These are phyloP conservation scores for Syncephalastrum sp. DNA, from an alignment of 371 early-diverging fungal genomes.

Conservation along the genomic window DNA sequence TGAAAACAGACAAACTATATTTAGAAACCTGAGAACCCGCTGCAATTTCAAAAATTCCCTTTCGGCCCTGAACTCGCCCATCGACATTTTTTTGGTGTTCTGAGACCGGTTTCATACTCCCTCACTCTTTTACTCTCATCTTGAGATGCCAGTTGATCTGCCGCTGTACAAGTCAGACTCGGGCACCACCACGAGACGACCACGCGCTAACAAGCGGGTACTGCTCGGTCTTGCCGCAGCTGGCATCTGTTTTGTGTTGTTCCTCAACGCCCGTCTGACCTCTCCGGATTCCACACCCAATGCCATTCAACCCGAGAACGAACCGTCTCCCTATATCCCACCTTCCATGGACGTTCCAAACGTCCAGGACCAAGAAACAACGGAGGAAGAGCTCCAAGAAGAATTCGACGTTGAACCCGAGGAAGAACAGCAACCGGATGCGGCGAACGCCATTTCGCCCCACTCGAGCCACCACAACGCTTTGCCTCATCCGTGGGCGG, in stretches of 20 bases:
- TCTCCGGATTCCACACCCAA: not conserved
- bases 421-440: constrained; percentile 1
- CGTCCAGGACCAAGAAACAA: too few species aligned
- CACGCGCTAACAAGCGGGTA: constrained; percentile 17
- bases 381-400: not conserved
- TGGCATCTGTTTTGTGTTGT: constrained; percentile 11
- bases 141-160: constrained; percentile 20
- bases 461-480: constrained; percentile 16
- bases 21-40: too few species aligned
- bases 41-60: too few species aligned
- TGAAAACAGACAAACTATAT: too few species aligned
- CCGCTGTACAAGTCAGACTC: constrained; percentile 24
- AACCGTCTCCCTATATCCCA: too few species aligned
- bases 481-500: constrained; percentile 12
- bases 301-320: too few species aligned
- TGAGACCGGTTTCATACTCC: too few species aligned
- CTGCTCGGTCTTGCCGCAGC: constrained; percentile 5
- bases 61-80: too few species aligned
- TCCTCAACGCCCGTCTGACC: constrained; percentile 13
- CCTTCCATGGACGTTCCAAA: too few species aligned
- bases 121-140: too few species aligned
- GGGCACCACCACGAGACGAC: constrained; percentile 9
- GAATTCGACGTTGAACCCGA: constrained; percentile 1
- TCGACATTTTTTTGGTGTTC: too few species aligned
- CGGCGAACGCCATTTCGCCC: constrained; percentile 9